Conservation (phyloP, 2,329 filamentous ascomycete genomes). For the Diplodia scrobiculata region DNA sequence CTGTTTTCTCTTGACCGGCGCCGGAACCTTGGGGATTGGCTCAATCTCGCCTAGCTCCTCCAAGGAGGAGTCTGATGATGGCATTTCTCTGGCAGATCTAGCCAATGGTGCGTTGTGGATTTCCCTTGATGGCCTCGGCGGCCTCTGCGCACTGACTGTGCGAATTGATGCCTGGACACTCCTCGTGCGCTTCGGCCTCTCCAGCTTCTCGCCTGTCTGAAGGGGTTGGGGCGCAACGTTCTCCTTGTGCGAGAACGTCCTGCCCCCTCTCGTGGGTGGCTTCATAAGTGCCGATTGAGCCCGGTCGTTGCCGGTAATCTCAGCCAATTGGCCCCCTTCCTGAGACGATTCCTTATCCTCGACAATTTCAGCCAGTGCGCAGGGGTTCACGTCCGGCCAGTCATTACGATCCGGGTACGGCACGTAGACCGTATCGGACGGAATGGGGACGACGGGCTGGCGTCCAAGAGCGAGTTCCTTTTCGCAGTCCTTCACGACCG, state of each 20-base stretch:
- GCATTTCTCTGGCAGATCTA: constrained; percentile 18
- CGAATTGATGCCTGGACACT: constrained; percentile 40
- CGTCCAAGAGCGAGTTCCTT: constrained; percentile 53
- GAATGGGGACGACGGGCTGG: constrained; percentile 54
- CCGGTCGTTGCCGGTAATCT: constrained; percentile 52
- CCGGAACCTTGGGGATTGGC: not conserved
- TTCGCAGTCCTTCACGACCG: constrained; percentile 54
- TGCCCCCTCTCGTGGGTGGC: constrained; percentile 35
- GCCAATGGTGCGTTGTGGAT: constrained; percentile 7
- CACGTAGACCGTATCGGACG: constrained; percentile 52
- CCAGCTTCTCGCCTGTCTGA: constrained; percentile 39
- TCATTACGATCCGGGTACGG: constrained; percentile 48
- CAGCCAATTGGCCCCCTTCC: constrained; percentile 46
- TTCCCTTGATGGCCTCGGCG: constrained; percentile 23
- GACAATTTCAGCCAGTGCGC: constrained; percentile 45
- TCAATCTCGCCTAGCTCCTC: constrained; percentile 14
- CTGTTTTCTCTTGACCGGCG: constrained; percentile 1
- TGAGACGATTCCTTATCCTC: constrained; percentile 47
- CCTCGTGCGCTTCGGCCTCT: constrained; percentile 43
- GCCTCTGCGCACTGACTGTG: constrained; percentile 26
- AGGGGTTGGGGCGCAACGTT: constrained; percentile 42
- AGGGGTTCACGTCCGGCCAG: constrained; percentile 41
- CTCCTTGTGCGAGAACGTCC: constrained; percentile 42
- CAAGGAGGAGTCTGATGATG: not conserved
- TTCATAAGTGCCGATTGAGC: constrained; percentile 25